A percentile compares a stretch with the other conserved stretches of the same genome.
Evolutionary conservation across 2,329 filamentous ascomycete genomes (phyloP).

Genomic region (Leptographium flavum): DNA sequence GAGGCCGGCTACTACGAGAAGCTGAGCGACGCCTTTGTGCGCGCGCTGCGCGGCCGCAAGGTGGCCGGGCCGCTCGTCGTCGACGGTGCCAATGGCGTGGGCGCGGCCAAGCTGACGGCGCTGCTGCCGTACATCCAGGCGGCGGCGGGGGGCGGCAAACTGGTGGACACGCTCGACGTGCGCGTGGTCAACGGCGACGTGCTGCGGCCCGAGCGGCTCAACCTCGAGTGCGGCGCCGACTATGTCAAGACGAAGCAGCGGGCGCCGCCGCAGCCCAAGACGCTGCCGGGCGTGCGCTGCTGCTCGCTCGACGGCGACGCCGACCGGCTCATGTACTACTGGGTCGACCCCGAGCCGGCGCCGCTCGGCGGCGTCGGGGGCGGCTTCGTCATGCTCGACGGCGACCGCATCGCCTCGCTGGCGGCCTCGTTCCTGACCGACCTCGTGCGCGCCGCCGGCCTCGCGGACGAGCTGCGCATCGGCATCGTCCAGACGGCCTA

Average conservation of each 20-base stretch:
- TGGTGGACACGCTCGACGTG: slow-evolving; percentile 46
- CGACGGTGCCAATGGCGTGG: slow-evolving; percentile 94
- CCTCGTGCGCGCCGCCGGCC: slow-evolving; percentile 63
- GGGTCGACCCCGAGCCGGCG: slow-evolving; percentile 63
- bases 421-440: slow-evolving; percentile 92
- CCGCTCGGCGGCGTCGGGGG: too few species aligned
- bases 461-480: slow-evolving; percentile 70
- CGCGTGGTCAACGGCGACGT: slow-evolving; percentile 89
- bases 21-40: slow-evolving; percentile 69
- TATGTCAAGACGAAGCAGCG: slow-evolving; percentile 96
- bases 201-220: slow-evolving; percentile 75
- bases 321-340: slow-evolving; percentile 93
- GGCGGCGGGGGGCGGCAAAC: slow-evolving; percentile 18
- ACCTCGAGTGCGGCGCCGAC: slow-evolving; percentile 89
- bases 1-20: slow-evolving; percentile 95
- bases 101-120: slow-evolving; percentile 78
- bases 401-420: slow-evolving; percentile 90
- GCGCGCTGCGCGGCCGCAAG: slow-evolving; percentile 64
- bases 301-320: slow-evolving; percentile 92
- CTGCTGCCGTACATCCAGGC: slow-evolving; percentile 70
- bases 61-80: slow-evolving; percentile 64
- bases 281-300: slow-evolving; percentile 60
- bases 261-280: slow-evolving; percentile 70
- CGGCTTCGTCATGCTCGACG: slow-evolving; percentile 84
- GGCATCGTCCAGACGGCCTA: slow-evolving; percentile 96